Evolutionary conservation across 2,329 filamentous ascomycete species (phyloP).

Genomic region (Beauveria varroae): DNA sequence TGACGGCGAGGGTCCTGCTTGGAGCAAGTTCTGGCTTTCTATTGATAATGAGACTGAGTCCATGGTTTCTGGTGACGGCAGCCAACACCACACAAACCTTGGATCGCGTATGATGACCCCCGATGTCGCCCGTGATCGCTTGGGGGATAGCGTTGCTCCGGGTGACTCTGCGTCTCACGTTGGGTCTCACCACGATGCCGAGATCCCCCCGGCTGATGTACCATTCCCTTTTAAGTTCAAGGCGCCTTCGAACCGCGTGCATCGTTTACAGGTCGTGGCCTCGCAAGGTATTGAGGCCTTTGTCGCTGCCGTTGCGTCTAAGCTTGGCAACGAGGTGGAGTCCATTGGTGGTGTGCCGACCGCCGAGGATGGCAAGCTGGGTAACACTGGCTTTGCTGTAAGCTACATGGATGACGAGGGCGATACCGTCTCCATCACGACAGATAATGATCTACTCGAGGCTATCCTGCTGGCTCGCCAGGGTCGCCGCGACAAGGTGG

Average conservation of each 20-base stretch:
- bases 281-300: constrained; percentile 75
- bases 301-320: constrained; percentile 67
- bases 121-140: constrained; percentile 62
- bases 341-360: constrained; percentile 72
- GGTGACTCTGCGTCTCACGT: constrained; percentile 93
- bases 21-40: constrained; percentile 99
- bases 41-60: constrained; percentile 93
- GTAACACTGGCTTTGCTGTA: constrained; percentile 74
- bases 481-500: constrained; percentile 80
- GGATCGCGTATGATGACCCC: constrained; percentile 74
- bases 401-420: constrained; percentile 97
- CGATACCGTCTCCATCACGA: constrained; percentile 93
- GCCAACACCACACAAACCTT: constrained; percentile 60
- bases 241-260: constrained; percentile 87
- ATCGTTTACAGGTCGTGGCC: constrained; percentile 79
- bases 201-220: constrained; percentile 57
- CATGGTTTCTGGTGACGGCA: constrained; percentile 86
- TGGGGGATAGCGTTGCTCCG: constrained; percentile 77
- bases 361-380: constrained; percentile 72
- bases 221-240: constrained; percentile 99
- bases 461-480: constrained; percentile 78
- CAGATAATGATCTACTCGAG: constrained; percentile 86
- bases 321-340: constrained; percentile 78
- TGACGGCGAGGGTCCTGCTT: constrained; percentile 90
- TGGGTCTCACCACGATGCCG: constrained; percentile 57